phyloP scores from a whole-genome alignment of 352 stramenopile genomes.

The Phytophthora pluvialis region DNA sequence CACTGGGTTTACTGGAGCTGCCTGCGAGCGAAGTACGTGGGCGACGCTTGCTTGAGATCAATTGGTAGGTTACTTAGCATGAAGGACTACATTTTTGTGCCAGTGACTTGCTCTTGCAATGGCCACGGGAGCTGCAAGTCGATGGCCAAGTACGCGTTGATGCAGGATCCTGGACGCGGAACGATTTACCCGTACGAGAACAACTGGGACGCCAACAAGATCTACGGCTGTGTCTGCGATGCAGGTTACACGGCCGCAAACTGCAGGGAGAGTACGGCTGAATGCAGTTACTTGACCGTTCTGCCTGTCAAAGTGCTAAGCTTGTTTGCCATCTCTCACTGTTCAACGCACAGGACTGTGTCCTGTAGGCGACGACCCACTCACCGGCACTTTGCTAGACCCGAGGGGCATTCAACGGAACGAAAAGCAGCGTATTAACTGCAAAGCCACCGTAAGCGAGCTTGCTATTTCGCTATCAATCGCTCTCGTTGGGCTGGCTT shows the following conservation, averaged over 20 bases:
- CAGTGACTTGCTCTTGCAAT: conserved; percentile 80
- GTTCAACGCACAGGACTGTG: conserved; percentile 55
- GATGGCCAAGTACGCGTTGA: conserved; percentile 66
- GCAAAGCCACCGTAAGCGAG: conserved; percentile 67
- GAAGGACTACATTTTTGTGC: not conserved
- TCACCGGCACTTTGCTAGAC: conserved; percentile 77
- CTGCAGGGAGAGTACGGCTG: conserved; percentile 64
- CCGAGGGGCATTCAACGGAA: conserved; percentile 72
- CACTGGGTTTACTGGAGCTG: conserved; percentile 75
- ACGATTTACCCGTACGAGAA: conserved; percentile 58
- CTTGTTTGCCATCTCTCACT: too few relatives aligned
- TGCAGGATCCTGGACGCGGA: conserved; percentile 65
- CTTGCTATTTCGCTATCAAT: not conserved
- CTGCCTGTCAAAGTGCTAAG: too few relatives aligned
- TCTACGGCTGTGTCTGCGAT: conserved; percentile 90
- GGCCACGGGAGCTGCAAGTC: conserved; percentile 82
- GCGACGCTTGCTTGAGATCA: not conserved
- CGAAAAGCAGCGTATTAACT: conserved; percentile 70
- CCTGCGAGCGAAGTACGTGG: conserved; percentile 75
- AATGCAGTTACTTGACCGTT: too few relatives aligned
- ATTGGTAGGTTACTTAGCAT: not conserved
- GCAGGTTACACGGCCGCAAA: conserved; percentile 72
- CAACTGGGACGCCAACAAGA: conserved; percentile 87
- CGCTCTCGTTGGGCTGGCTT: too few relatives aligned
- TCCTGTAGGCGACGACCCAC: conserved; percentile 84